Evolutionary conservation across 257 asterid species (phyloP).

Genomic region (Solanum pimpinellifolium): DNA sequence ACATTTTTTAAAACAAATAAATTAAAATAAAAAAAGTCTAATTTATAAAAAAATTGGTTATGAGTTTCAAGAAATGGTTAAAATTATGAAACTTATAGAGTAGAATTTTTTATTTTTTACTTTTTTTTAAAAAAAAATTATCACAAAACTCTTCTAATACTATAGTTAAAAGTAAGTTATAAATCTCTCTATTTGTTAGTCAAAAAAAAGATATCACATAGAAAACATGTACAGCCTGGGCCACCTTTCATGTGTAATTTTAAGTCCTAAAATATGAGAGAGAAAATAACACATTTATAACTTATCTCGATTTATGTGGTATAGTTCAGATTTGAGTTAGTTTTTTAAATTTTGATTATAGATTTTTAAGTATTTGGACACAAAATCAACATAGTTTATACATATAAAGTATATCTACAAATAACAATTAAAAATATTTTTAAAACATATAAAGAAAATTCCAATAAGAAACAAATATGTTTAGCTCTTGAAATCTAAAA

Average conservation of each 20-base stretch:
- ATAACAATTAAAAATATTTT: not conserved
- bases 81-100: no score
- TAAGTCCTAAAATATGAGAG: not conserved
- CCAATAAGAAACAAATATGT: no score
- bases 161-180: not conserved
- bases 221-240: not conserved
- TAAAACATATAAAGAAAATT: not conserved
- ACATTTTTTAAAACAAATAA: accelerated
- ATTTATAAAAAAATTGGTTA: no score
- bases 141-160: not conserved
- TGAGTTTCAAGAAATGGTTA: not conserved
- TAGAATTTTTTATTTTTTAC: not conserved
- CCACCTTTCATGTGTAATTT: not conserved
- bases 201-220: not conserved
- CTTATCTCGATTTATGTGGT: not conserved
- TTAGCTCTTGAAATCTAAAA: not conserved
- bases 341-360: accelerated
- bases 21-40: accelerated
- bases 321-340: not conserved
- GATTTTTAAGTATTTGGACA: not conserved
- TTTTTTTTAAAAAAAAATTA: no score
- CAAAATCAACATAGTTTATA: not conserved
- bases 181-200: not conserved
- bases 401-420: no score
- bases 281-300: not conserved